Evolutionary conservation across 208 protist species (phyloP), one percentile per base, ranked within the genome.

Genomic region (Crithidia thermophila): DNA sequence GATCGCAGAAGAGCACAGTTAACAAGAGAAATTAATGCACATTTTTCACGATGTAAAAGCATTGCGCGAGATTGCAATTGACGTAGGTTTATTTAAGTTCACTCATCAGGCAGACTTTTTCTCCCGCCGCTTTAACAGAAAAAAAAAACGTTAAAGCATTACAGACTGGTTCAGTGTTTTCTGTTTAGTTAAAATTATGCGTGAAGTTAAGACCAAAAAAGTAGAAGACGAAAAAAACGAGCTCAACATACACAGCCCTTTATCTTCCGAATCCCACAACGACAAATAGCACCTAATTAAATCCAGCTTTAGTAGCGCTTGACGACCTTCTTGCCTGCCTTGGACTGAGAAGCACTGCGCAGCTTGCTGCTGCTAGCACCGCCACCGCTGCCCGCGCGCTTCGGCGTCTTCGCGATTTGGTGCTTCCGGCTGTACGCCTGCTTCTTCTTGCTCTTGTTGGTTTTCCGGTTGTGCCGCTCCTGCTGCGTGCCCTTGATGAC

Each of bases 401-500:
- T 62, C 51, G 16, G 28, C 51, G 46, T 23, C 2, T 25, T n/a
- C 5, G 20, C 28, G 25, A 61, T 27, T 3, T 34, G 31, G 5
- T 27, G 16, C 10, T 37, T 18, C 34, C 39, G 11, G 21, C 18
- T 49, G 39, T 49, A 45, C 25, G 16, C 8, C 3, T 58, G 27
- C 53, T 68, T 76, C 49, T 64, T 72, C 31, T 64, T 61, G 23
- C 28, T 58, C 16, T 57, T 34, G 27, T 69, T 70, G 34, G 45
- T 27, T 31, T n/a, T 42, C 52, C 59, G 52, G 21, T 77, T 9
- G 5, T 79, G 60, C 8, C 73, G 81, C 42, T 72, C 30, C 6
- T 28, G 45, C 62, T 95, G 90, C 20, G 59, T 67, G n/a, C 85
- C 74, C n/a, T 72, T 74, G 31, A 95, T 93, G 16, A 46, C 33